phyloP scores from a whole-genome alignment of 2,329 filamentous ascomycete species.

The Ophiostoma populinum region DNA sequence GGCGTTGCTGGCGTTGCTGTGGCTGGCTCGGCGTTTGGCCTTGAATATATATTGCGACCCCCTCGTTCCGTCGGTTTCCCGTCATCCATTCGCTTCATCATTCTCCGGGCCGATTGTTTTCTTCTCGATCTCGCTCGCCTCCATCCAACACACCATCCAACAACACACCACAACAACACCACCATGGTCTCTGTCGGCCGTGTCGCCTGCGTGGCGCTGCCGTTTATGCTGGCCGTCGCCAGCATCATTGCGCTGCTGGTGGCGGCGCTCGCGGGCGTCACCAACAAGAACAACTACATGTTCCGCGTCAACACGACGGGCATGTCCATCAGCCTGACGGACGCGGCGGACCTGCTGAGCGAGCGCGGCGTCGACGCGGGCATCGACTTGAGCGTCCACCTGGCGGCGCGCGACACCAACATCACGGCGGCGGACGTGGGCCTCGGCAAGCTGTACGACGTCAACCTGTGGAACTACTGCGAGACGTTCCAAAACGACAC shows the following conservation, averaged over 20 bases:
- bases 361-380: not conserved
- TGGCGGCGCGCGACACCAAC: conserved; percentile 22
- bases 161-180: not conserved
- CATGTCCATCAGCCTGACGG: conserved; percentile 27
- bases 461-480: conserved; percentile 84
- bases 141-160: not conserved
- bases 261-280: conserved; percentile 36
- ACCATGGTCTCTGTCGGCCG: conserved; percentile 39
- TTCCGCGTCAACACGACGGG: conserved; percentile 45
- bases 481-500: conserved; percentile 36
- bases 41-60: too few species aligned
- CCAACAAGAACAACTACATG: conserved; percentile 37
- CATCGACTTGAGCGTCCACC: not conserved
- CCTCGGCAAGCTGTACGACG: conserved; percentile 60
- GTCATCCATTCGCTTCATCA: too few species aligned
- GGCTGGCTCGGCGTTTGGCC: too few species aligned
- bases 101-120: not conserved
- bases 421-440: conserved; percentile 40
- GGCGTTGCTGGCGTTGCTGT: too few species aligned
- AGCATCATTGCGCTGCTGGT: conserved; percentile 54
- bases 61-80: too few species aligned
- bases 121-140: not conserved
- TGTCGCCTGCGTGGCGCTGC: conserved; percentile 72
- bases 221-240: conserved; percentile 64
- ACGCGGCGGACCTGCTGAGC: conserved; percentile 6